phyloP scores from a whole-genome alignment of 768 basidiomycete genomes.

The Sporobolomyces roseus region DNA sequence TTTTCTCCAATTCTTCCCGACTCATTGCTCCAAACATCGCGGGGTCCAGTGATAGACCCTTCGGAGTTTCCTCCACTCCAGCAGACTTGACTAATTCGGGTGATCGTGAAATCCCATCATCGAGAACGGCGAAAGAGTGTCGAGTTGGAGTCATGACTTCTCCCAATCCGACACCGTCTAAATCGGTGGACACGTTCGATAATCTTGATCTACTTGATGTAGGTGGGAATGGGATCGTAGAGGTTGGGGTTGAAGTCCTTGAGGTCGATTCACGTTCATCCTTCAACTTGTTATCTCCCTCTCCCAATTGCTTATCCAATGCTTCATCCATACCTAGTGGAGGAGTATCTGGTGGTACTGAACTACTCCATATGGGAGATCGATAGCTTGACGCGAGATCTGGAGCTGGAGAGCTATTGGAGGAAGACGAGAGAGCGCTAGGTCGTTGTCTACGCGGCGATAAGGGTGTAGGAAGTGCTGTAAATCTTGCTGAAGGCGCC shows the following conservation, averaged over 20 bases:
- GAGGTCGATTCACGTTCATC: not conserved
- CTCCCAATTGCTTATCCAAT: not conserved
- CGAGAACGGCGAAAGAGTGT: no score
- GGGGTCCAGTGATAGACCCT: not conserved
- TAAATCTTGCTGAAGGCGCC: not conserved
- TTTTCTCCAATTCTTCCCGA: conserved; percentile 41
- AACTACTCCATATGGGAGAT: not conserved
- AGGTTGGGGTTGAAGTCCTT: not conserved
- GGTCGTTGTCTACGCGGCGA: conserved; percentile 11
- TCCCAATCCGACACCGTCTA: not conserved
- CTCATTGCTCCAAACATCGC: conserved; percentile 25
- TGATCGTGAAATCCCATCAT: not conserved
- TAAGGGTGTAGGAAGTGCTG: conserved; percentile 15
- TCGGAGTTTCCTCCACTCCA: no score
- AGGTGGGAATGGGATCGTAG: not conserved
- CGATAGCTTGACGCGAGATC: not conserved
- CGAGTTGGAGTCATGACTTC: not conserved
- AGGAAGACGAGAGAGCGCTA: not conserved
- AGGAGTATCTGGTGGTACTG: conserved; percentile 13
- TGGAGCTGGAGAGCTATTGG: no score
- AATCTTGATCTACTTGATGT: not conserved
- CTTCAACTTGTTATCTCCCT: not conserved
- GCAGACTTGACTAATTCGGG: no score
- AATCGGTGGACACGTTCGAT: not conserved
- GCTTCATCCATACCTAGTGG: not conserved